A percentile compares a stretch with the other conserved stretches of the same genome.
Evolutionary conservation across 345 rosid species (phyloP).

Genomic region (Balakata baccata): DNA sequence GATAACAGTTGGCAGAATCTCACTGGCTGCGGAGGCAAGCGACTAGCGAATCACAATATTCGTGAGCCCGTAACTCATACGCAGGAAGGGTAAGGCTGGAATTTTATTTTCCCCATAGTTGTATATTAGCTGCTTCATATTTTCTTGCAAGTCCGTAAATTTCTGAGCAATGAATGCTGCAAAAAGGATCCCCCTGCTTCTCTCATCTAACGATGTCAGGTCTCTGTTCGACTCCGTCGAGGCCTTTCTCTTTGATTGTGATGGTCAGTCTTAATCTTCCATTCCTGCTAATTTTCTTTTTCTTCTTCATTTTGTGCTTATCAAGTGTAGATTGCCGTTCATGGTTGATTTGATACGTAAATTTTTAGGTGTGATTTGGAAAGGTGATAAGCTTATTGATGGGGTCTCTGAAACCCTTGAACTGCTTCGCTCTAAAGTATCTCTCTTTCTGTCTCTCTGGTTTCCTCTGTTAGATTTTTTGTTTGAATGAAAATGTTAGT

Average conservation of each 20-base stretch:
- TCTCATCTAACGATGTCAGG: conserved; percentile 34
- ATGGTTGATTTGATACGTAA: background rate
- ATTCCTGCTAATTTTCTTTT: background rate
- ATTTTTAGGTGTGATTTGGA: conserved; percentile 86
- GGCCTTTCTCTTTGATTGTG: conserved; percentile 73
- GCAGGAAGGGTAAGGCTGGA: too few relatives aligned
- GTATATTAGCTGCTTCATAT: too few relatives aligned
- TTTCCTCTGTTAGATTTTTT: background rate
- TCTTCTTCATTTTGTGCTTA: background rate
- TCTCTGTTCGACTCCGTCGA: conserved; percentile 56
- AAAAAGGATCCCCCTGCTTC: conserved; percentile 37
- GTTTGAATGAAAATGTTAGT: background rate
- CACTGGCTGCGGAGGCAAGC: too few relatives aligned
- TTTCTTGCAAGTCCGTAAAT: too few relatives aligned
- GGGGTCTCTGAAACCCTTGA: conserved; percentile 64
- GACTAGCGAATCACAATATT: too few relatives aligned
- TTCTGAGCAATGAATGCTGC: background rate
- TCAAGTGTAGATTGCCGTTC: background rate
- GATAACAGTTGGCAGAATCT: too few relatives aligned
- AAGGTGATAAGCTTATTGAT: conserved; percentile 71
- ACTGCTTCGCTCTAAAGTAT: conserved; percentile 66
- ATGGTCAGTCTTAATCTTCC: conserved; percentile 30
- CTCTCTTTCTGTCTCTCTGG: background rate
- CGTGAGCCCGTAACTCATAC: too few relatives aligned
- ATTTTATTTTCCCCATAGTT: too few relatives aligned